These are phyloP conservation scores for Aspergillus sp. DNA, from an alignment of 2,329 filamentous ascomycete genomes.

Conservation along the genomic window DNA sequence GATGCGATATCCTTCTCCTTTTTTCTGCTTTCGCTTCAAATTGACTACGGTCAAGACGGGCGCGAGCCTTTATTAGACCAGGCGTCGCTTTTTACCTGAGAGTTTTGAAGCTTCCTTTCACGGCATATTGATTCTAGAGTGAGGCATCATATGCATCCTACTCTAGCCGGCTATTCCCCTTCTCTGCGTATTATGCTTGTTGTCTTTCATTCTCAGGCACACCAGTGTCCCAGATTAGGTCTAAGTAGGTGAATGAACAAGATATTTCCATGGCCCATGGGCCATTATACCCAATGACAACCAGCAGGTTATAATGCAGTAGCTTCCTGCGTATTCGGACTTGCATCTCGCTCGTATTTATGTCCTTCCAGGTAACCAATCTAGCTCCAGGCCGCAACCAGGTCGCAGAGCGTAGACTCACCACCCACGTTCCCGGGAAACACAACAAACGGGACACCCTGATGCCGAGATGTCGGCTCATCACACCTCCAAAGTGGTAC, in stretches of 20 bases:
- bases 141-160: constrained; percentile 3
- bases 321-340: no score
- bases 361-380: not conserved
- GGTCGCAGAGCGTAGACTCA: constrained; percentile 47
- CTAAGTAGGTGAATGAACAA: constrained; percentile 24
- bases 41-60: constrained; percentile 9
- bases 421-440: constrained; percentile 60
- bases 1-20: constrained; percentile 1
- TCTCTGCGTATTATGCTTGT: constrained; percentile 23
- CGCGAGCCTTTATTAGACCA: constrained; percentile 3
- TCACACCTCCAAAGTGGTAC: constrained; percentile 61
- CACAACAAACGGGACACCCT: constrained; percentile 56
- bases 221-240: constrained; percentile 21
- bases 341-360: no score
- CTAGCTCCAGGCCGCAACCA: constrained; percentile 44
- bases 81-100: constrained; percentile 9
- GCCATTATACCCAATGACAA: constrained; percentile 6
- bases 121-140: not conserved
- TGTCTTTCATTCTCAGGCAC: constrained; percentile 15
- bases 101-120: not conserved
- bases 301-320: not conserved
- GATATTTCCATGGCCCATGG: constrained; percentile 24
- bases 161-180: constrained; percentile 13
- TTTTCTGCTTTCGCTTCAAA: not conserved
- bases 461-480: constrained; percentile 52